Percentiles rank a stretch among this genome's conserved stretches.
Conservation (phyloP, 805 yeast species). For the Naumovozyma baii region DNA sequence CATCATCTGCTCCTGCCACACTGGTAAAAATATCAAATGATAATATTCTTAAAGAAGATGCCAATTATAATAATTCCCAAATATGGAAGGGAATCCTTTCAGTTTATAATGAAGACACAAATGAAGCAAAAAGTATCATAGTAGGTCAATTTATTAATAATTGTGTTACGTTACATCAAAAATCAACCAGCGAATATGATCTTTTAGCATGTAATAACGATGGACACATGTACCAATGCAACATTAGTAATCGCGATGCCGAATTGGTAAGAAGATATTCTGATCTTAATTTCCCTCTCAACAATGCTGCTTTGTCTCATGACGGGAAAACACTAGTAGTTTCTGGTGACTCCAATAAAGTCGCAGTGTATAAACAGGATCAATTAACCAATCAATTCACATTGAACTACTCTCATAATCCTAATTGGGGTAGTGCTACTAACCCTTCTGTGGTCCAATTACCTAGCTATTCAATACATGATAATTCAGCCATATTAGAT, state of each 20-base stretch:
- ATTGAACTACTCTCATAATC: slow-evolving; percentile 20
- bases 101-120: slow-evolving; percentile 39
- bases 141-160: slow-evolving; percentile 81
- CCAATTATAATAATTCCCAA: slow-evolving; percentile 24
- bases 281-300: slow-evolving; percentile 56
- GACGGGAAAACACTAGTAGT: slow-evolving; percentile 49
- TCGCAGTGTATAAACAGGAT: slow-evolving; percentile 42
- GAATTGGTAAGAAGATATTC: slow-evolving; percentile 35
- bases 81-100: slow-evolving; percentile 44
- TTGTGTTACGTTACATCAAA: slow-evolving; percentile 49
- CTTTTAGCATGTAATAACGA: slow-evolving; percentile 81
- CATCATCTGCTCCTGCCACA: slow-evolving; percentile 12
- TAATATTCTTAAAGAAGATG: slow-evolving; percentile 20
- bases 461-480: slow-evolving; percentile 25
- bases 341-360: slow-evolving; percentile 69
- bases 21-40: slow-evolving; percentile 25
- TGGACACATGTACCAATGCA: slow-evolving; percentile 54
- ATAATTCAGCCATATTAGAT: slow-evolving; percentile 12
- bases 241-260: slow-evolving; percentile 41
- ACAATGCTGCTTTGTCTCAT: slow-evolving; percentile 63
- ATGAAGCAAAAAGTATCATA: slow-evolving; percentile 40
- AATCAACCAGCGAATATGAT: slow-evolving; percentile 37
- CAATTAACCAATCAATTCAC: slow-evolving; percentile 24
- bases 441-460: slow-evolving; percentile 16
- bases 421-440: slow-evolving; percentile 26